These are phyloP conservation scores for Rhodamnia argentea DNA, from an alignment of 345 rosid genomes.

Conservation along the genomic window DNA sequence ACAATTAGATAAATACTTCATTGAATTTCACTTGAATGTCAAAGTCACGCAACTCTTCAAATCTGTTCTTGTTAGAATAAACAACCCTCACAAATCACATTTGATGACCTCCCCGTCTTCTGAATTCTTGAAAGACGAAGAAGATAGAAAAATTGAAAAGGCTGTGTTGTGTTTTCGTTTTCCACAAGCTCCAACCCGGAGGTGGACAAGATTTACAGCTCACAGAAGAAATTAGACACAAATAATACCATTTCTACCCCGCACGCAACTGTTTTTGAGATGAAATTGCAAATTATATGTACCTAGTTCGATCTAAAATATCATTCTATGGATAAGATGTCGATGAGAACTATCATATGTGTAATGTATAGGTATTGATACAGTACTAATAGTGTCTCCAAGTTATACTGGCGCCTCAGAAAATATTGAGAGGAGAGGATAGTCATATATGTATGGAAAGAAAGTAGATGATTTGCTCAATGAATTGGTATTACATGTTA, in stretches of 20 bases:
- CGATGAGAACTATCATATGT: neutral
- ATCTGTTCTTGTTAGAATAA: neutral
- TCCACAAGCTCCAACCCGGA: neutral
- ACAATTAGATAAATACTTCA: neutral
- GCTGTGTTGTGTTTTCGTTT: neutral
- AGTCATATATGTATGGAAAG: too few species aligned
- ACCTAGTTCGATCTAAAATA: neutral
- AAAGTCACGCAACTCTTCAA: neutral
- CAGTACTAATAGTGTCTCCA: neutral
- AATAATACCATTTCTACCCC: too few species aligned
- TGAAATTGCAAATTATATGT: neutral
- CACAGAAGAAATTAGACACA: neutral
- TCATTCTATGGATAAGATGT: neutral
- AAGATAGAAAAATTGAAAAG: neutral
- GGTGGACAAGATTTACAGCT: neutral
- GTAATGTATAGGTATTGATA: neutral
- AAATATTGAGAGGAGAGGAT: neutral
- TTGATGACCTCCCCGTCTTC: neutral
- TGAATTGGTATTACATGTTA: neutral
- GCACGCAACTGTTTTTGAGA: neutral
- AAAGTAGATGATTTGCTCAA: too few species aligned
- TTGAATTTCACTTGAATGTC: neutral
- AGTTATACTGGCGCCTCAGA: neutral
- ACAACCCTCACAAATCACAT: neutral
- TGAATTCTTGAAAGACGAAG: neutral